These are phyloP conservation scores for Panicum miliaceum DNA, from an alignment of 176 grass and related monocot species.

Conservation along the genomic window DNA sequence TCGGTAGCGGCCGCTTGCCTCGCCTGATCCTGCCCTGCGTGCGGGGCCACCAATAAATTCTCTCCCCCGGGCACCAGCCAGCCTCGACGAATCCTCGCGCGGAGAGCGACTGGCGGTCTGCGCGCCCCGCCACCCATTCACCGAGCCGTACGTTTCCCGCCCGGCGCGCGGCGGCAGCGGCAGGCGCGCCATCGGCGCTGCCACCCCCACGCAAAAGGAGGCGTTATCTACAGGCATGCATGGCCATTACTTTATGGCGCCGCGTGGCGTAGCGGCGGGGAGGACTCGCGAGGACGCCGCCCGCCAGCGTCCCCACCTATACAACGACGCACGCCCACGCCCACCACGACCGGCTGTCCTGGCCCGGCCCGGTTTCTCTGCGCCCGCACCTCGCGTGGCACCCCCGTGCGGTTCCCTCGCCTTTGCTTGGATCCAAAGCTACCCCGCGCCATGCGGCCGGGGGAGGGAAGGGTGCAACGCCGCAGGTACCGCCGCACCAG, in stretches of 20 bases:
- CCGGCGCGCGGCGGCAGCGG: not conserved
- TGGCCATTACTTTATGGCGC: slow-evolving; percentile 31
- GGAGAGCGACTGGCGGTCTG: not conserved
- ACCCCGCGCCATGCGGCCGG: not conserved
- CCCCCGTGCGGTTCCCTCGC: not conserved
- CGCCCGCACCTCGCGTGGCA: not conserved
- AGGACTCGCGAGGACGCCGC: not conserved
- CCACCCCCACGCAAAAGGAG: slow-evolving; percentile 26
- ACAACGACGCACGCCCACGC: slow-evolving; percentile 38
- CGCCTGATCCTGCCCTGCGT: slow-evolving; percentile 14
- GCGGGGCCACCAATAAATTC: slow-evolving; percentile 22
- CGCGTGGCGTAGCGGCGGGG: slow-evolving; percentile 34
- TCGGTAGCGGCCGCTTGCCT: slow-evolving; percentile 32
- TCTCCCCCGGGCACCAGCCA: not conserved
- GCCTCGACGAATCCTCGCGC: slow-evolving; percentile 2
- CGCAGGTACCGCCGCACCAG: not conserved
- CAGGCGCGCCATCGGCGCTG: not conserved
- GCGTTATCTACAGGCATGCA: slow-evolving; percentile 27
- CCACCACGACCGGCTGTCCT: slow-evolving; percentile 42
- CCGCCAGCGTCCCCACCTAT: not conserved
- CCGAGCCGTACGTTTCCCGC: slow-evolving; percentile 7
- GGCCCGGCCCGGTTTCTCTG: not conserved
- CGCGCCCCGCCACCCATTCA: not conserved
- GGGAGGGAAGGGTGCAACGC: no score
- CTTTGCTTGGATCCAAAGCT: not conserved